Evolutionary conservation across 2,329 filamentous ascomycete species (phyloP).

Genomic region (Emericellopsis atlantica): DNA sequence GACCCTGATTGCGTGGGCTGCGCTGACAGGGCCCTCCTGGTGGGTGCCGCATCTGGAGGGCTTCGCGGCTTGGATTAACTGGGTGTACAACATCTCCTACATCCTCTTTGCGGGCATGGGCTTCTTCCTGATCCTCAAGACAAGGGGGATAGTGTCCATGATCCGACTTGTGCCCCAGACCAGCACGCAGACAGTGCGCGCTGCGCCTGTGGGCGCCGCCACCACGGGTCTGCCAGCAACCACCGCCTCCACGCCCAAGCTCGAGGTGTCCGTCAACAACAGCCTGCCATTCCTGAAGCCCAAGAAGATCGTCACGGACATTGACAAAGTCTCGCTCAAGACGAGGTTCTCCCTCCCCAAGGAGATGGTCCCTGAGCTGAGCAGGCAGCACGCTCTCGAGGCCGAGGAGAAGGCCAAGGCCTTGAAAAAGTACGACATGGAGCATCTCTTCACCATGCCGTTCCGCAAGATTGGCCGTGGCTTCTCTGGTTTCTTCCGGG

Average conservation of each 20-base stretch:
- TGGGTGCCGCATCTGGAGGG: slow-evolving; percentile 29
- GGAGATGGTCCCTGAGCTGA: slow-evolving; percentile 21
- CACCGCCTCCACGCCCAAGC: slow-evolving; percentile 21
- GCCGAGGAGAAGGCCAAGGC: slow-evolving; percentile 20
- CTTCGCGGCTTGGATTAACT: slow-evolving; percentile 42
- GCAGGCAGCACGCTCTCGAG: slow-evolving; percentile 14
- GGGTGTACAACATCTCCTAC: slow-evolving; percentile 44
- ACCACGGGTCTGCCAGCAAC: slow-evolving; percentile 3
- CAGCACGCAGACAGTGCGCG: slow-evolving; percentile 6
- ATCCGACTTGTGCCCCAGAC: slow-evolving; percentile 39
- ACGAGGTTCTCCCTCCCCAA: slow-evolving; percentile 24
- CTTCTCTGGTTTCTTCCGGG: slow-evolving; percentile 25
- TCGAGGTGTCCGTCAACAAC: slow-evolving; percentile 40
- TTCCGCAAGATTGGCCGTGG: slow-evolving; percentile 36
- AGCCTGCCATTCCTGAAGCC: slow-evolving; percentile 33
- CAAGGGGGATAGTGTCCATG: slow-evolving; percentile 40
- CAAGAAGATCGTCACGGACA: slow-evolving; percentile 24
- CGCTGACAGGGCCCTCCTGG: slow-evolving; percentile 23
- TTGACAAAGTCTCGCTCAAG: slow-evolving; percentile 20
- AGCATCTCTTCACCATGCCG: slow-evolving; percentile 43
- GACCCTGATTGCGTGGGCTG: slow-evolving; percentile 23
- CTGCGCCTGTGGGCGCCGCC: slow-evolving; percentile 4
- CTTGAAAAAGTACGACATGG: slow-evolving; percentile 33
- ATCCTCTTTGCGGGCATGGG: slow-evolving; percentile 48
- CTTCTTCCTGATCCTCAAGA: slow-evolving; percentile 44